These are phyloP conservation scores for Ceratocystis albifundus DNA, from an alignment of 2,329 filamentous ascomycete species.

Conservation along the genomic window DNA sequence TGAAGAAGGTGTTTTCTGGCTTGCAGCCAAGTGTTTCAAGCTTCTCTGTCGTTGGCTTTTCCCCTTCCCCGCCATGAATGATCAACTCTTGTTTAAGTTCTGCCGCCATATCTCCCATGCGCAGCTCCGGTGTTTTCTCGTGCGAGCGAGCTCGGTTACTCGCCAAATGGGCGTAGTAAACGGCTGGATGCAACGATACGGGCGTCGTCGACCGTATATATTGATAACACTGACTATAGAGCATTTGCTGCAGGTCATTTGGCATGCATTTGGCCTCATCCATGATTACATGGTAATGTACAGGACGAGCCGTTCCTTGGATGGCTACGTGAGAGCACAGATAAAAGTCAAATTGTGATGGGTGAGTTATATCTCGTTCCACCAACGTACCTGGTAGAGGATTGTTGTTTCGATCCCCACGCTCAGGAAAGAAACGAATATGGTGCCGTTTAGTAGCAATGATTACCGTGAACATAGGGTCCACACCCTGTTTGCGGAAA, in stretches of 20 bases:
- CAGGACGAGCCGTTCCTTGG: conserved; percentile 84
- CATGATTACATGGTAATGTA: conserved; percentile 79
- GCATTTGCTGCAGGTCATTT: conserved; percentile 68
- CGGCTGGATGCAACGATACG: conserved; percentile 75
- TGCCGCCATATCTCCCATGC: neutral
- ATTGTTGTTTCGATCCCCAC: conserved; percentile 66
- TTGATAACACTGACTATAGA: conserved; percentile 91
- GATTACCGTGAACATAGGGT: conserved; percentile 67
- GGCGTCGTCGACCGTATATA: conserved; percentile 87
- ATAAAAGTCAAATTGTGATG: conserved; percentile 82
- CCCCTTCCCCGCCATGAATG: neutral
- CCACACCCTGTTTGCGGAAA: conserved; percentile 36
- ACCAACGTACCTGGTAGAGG: conserved; percentile 76
- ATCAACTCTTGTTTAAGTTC: conserved; percentile 10
- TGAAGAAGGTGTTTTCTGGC: conserved; percentile 20
- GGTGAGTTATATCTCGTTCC: conserved; percentile 80
- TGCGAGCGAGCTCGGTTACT: conserved; percentile 69
- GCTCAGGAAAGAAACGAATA: conserved; percentile 72
- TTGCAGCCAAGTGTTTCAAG: neutral
- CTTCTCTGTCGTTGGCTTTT: neutral
- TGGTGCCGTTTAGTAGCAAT: conserved; percentile 91
- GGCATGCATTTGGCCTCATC: conserved; percentile 63
- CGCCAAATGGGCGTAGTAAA: conserved; percentile 93
- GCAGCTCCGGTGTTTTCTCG: conserved; percentile 37
- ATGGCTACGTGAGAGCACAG: conserved; percentile 57